Conservation (phyloP, 2,329 filamentous ascomycete genomes). For the Neonectria hederae region DNA sequence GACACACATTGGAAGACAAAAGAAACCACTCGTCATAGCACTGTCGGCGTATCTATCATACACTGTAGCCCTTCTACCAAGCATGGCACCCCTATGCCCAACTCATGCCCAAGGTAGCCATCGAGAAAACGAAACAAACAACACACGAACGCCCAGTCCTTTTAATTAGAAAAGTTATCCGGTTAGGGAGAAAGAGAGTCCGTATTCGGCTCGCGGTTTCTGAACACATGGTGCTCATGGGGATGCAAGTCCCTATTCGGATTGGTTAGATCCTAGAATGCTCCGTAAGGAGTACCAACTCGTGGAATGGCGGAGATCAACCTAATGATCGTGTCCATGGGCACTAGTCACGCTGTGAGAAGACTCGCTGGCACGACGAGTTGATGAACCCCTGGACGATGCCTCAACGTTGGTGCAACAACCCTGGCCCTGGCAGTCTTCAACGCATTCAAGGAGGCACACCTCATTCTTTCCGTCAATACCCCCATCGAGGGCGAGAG, state of each 20-base stretch:
- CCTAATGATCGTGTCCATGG: conserved; percentile 26
- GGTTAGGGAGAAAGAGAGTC: conserved; percentile 19
- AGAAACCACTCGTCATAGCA: conserved; percentile 7
- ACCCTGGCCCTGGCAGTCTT: conserved; percentile 49
- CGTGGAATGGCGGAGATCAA: neutral
- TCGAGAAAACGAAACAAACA: conserved; percentile 19
- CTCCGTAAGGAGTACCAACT: neutral
- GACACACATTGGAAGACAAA: neutral
- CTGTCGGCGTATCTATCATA: conserved; percentile 24
- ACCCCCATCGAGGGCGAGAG: conserved; percentile 49
- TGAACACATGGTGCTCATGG: neutral
- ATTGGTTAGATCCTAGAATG: conserved; percentile 1
- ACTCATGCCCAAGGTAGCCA: conserved; percentile 1
- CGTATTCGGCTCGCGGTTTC: conserved; percentile 9
- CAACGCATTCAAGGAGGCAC: conserved; percentile 60
- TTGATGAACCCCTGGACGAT: conserved; percentile 48
- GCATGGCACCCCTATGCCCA: conserved; percentile 16
- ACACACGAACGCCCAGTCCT: conserved; percentile 34
- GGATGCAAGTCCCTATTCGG: neutral
- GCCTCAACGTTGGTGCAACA: conserved; percentile 46
- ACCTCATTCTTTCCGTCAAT: conserved; percentile 44
- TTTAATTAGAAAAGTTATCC: conserved; percentile 33
- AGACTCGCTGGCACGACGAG: conserved; percentile 49
- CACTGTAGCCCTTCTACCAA: conserved; percentile 18
- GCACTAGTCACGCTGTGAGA: conserved; percentile 38